phyloP scores from a whole-genome alignment of 768 basidiomycete species.

The Chalciporus chontae region DNA sequence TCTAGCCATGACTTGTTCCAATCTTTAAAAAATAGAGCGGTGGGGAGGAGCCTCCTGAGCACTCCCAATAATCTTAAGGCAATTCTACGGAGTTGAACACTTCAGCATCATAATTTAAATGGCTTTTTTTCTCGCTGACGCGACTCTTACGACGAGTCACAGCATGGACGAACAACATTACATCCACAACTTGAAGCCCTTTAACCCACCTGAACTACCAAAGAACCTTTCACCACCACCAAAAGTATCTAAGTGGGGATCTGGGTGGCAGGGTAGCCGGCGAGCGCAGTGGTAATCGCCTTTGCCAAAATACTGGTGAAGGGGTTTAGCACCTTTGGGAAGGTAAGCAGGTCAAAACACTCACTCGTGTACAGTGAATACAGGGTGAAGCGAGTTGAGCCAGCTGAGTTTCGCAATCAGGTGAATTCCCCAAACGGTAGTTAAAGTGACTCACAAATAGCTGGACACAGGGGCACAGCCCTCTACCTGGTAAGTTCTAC shows the following conservation, averaged over 20 bases:
- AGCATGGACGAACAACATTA: background rate
- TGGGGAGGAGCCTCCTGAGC: background rate
- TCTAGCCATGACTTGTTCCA: slow-evolving; percentile 32
- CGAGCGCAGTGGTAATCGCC: slow-evolving; percentile 44
- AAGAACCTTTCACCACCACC: background rate
- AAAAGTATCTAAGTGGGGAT: slow-evolving; percentile 6
- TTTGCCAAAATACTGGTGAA: slow-evolving; percentile 47
- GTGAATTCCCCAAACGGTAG: background rate
- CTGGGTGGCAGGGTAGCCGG: slow-evolving; percentile 26
- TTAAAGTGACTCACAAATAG: slow-evolving; percentile 50
- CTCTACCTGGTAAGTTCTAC: slow-evolving; percentile 48
- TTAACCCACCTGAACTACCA: background rate
- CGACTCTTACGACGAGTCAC: background rate
- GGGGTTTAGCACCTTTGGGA: background rate
- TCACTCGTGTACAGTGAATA: slow-evolving; percentile 62
- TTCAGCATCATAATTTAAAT: slow-evolving; percentile 1
- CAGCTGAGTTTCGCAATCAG: slow-evolving; percentile 37
- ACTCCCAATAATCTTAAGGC: background rate
- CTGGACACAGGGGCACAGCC: slow-evolving; percentile 61
- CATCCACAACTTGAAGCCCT: background rate
- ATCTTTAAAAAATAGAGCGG: background rate
- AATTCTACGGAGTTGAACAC: background rate
- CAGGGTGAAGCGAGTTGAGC: slow-evolving; percentile 57
- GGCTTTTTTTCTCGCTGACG: background rate
- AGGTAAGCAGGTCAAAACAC: slow-evolving; percentile 14